Conservation (phyloP, 2,329 filamentous ascomycete species). For the Cladosporium halotolerans region DNA sequence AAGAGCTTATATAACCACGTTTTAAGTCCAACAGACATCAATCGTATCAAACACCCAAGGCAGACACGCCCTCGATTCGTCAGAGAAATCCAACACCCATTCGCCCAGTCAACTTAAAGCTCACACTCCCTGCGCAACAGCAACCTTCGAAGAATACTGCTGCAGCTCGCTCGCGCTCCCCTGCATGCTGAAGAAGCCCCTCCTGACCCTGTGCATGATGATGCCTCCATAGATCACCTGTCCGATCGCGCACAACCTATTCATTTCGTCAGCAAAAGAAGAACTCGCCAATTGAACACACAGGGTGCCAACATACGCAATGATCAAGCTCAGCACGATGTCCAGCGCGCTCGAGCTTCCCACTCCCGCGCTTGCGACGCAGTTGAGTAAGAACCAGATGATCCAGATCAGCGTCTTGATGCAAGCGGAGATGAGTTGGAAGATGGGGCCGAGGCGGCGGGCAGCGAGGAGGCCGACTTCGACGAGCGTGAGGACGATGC, state of each 20-base stretch:
- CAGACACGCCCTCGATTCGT: too few species aligned
- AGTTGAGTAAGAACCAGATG: conserved; percentile 19
- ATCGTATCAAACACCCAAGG: too few species aligned
- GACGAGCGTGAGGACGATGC: conserved; percentile 23
- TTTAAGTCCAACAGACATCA: too few species aligned
- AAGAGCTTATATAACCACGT: too few species aligned
- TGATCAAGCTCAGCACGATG: conserved; percentile 22
- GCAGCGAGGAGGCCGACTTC: conserved; percentile 23
- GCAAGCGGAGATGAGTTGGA: conserved; percentile 21
- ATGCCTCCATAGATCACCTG: conserved; percentile 37
- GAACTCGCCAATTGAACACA: too few species aligned
- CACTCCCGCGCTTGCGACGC: conserved; percentile 12
- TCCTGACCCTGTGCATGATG: conserved; percentile 32
- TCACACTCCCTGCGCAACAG: too few species aligned
- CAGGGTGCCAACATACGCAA: conserved; percentile 27
- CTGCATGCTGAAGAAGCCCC: conserved; percentile 20
- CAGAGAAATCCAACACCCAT: too few species aligned
- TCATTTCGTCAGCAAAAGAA: neutral
- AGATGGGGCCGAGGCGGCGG: conserved; percentile 19
- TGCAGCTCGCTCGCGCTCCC: too few species aligned
- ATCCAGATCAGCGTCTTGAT: conserved; percentile 23
- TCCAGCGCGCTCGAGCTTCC: conserved; percentile 7
- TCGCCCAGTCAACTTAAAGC: too few species aligned
- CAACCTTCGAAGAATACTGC: too few species aligned
- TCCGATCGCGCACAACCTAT: conserved; percentile 31